A percentile compares a stretch with the other conserved stretches of the same genome.
phyloP scores from a whole-genome alignment of 495 filamentous ascomycete genomes.

The Filosporella fistucella region DNA sequence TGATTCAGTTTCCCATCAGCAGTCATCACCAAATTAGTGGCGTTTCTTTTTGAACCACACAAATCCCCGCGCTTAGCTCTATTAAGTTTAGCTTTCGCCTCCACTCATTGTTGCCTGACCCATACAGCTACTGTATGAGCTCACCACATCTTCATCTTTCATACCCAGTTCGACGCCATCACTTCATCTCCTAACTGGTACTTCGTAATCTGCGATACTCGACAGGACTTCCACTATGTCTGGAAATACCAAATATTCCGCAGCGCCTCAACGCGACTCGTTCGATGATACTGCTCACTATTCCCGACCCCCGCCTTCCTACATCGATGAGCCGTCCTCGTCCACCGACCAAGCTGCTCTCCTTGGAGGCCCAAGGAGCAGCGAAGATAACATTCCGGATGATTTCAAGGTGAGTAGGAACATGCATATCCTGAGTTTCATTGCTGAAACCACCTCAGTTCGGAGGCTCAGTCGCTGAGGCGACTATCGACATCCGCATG shows the following conservation, averaged over 20 bases:
- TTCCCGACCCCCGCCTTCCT: conserved; percentile 81
- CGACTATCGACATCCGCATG: conserved; percentile 91
- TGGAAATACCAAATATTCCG: conserved; percentile 63
- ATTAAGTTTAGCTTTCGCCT: no score
- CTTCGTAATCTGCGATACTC: no score
- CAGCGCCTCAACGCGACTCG: conserved; percentile 70
- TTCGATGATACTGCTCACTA: conserved; percentile 54
- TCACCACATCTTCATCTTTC: no score
- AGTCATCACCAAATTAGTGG: no score
- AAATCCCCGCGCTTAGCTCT: no score
- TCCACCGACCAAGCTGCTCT: conserved; percentile 40
- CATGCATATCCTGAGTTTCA: neutral
- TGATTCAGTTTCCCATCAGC: no score
- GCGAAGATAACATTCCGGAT: conserved; percentile 89
- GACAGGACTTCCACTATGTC: conserved; percentile 61
- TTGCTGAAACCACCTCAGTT: conserved; percentile 47
- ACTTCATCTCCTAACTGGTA: no score
- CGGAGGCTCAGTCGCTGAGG: conserved; percentile 86
- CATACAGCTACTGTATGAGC: no score
- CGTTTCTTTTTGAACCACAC: no score
- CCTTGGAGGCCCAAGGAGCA: conserved; percentile 63
- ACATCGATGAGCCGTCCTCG: conserved; percentile 52
- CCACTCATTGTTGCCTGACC: no score
- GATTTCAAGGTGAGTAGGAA: conserved; percentile 76
- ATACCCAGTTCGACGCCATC: no score